phyloP scores from a whole-genome alignment of 768 basidiomycete species.

The Ramaria sp. region DNA sequence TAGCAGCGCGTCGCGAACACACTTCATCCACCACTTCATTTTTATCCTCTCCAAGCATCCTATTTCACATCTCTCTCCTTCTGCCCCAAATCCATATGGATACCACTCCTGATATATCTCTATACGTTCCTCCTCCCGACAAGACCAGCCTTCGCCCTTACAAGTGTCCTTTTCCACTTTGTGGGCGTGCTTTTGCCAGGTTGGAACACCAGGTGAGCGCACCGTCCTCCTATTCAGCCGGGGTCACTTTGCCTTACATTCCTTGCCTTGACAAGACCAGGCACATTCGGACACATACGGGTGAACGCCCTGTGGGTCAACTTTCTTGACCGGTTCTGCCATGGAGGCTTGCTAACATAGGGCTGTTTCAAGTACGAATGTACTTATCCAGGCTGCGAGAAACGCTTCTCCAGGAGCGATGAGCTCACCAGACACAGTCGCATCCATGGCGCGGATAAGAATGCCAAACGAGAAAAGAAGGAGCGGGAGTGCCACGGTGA shows the following conservation, averaged over 20 bases:
- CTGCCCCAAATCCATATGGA: neutral
- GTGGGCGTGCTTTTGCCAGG: conserved; percentile 91
- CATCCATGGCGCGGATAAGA: conserved; percentile 60
- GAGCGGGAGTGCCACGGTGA: conserved; percentile 66
- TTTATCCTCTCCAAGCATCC: neutral
- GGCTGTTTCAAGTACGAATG: conserved; percentile 48
- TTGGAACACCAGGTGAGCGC: conserved; percentile 84
- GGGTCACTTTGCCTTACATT: conserved; percentile 4
- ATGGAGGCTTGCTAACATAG: neutral
- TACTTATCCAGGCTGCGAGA: conserved; percentile 90
- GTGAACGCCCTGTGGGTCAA: conserved; percentile 65
- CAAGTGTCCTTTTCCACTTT: conserved; percentile 89
- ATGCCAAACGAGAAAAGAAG: conserved; percentile 72
- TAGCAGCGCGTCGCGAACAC: neutral
- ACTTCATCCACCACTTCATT: neutral
- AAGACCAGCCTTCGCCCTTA: conserved; percentile 62
- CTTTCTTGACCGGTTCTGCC: neutral
- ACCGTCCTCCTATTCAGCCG: conserved; percentile 10
- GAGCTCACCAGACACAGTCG: conserved; percentile 93
- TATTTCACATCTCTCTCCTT: neutral
- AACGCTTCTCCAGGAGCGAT: conserved; percentile 96
- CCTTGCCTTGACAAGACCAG: conserved; percentile 57
- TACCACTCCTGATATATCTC: neutral
- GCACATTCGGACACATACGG: conserved; percentile 96
- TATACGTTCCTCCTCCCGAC: conserved; percentile 20